A percentile compares a stretch with the other conserved stretches of the same genome.
Evolutionary conservation across 2,329 filamentous ascomycete species (phyloP).

Genomic region (Tothia fuscella): DNA sequence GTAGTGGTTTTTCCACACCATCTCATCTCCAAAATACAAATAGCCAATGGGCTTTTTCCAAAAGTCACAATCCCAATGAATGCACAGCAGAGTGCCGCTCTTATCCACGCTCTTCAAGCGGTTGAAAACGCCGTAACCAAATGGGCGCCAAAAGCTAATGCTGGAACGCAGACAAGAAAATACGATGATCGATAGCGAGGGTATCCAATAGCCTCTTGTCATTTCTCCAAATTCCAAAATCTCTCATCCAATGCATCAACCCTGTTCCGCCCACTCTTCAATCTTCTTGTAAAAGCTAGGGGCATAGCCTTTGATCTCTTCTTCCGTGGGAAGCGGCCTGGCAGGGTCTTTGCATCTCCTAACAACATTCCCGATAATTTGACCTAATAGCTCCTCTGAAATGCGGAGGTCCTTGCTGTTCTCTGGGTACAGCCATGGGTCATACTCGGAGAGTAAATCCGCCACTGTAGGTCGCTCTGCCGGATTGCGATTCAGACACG

Average conservation of each 20-base stretch:
- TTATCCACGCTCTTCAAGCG: neutral
- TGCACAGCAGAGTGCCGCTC: neutral
- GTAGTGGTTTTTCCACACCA: no score
- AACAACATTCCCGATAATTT: slow-evolving; percentile 48
- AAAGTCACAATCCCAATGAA: neutral
- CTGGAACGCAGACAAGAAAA: neutral
- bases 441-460: slow-evolving; percentile 42
- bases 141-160: neutral
- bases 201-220: neutral
- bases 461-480: slow-evolving; percentile 43
- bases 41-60: no score
- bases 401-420: slow-evolving; percentile 32
- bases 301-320: slow-evolving; percentile 39
- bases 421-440: slow-evolving; percentile 49
- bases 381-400: slow-evolving; percentile 43
- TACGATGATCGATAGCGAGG: neutral
- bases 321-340: slow-evolving; percentile 42
- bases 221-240: neutral
- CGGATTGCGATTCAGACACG: slow-evolving; percentile 48
- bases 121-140: neutral
- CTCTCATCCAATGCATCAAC: neutral
- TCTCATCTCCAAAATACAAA: no score
- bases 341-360: slow-evolving; percentile 43
- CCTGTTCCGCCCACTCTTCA: slow-evolving; percentile 16
- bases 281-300: slow-evolving; percentile 37